A percentile compares a stretch with the other conserved stretches of the same genome.
Evolutionary conservation across 139 green algal species (phyloP).

Genomic region (Limnomonas spitsbergensis): DNA sequence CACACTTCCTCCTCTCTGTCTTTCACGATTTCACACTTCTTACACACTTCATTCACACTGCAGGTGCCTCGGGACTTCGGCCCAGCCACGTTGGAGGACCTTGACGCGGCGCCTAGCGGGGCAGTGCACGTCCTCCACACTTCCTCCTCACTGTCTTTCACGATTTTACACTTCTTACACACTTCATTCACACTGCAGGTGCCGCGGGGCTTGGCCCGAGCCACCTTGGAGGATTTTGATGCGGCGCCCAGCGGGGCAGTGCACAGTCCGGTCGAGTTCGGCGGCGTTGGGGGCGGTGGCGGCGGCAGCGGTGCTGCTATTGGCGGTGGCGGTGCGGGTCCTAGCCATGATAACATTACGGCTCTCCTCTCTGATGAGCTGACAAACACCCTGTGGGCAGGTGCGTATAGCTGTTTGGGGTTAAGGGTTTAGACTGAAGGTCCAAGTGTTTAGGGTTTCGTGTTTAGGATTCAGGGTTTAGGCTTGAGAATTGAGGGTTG

Average conservation of each 20-base stretch:
- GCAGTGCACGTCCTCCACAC: background rate
- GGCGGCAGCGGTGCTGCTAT: background rate
- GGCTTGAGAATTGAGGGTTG: too few species aligned
- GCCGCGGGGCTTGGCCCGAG: background rate
- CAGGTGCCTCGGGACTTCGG: background rate
- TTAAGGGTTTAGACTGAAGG: too few species aligned
- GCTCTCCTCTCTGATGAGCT: too few species aligned
- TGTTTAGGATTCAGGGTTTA: too few species aligned
- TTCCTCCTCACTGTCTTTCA: too few species aligned
- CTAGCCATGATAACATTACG: too few species aligned
- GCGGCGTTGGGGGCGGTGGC: background rate
- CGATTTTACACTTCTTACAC: background rate
- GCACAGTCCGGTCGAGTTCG: background rate
- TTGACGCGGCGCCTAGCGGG: conserved; percentile 24
- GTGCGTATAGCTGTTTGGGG: too few species aligned
- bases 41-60: background rate
- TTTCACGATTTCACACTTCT: too few species aligned
- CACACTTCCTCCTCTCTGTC: too few species aligned
- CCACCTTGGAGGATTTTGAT: conserved; percentile 24
- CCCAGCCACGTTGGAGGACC: background rate
- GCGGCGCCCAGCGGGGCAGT: conserved; percentile 18
- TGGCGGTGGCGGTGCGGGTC: background rate
- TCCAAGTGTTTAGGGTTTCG: too few species aligned
- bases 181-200: background rate
- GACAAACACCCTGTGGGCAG: background rate